phyloP scores from a whole-genome alignment of 2,329 filamentous ascomycete genomes.

The Drechslera avenae region DNA sequence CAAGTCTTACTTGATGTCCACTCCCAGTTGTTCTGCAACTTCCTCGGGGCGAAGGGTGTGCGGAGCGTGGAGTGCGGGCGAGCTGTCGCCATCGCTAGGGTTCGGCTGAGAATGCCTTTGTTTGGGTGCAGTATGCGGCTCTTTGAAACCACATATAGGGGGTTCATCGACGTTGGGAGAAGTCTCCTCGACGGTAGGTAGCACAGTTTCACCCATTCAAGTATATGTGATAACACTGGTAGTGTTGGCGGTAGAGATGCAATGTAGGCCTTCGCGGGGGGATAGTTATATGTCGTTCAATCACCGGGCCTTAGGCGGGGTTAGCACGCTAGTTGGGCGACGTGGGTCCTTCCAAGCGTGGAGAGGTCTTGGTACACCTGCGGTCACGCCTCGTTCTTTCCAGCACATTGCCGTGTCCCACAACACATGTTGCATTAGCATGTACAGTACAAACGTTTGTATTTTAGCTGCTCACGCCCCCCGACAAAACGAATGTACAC shows the following conservation, averaged over 20 bases:
- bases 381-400: constrained; percentile 23
- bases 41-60: constrained; percentile 46
- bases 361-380: constrained; percentile 29
- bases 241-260: constrained; percentile 36
- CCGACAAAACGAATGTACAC: neutral
- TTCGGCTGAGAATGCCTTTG: constrained; percentile 31
- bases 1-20: constrained; percentile 42
- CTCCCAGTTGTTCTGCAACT: constrained; percentile 44
- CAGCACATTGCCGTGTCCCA: constrained; percentile 2
- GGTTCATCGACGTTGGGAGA: constrained; percentile 48
- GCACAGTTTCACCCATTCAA: constrained; percentile 52
- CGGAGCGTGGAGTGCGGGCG: constrained; percentile 36
- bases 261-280: constrained; percentile 28
- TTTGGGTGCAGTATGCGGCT: constrained; percentile 34
- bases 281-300: constrained; percentile 43
- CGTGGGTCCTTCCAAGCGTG: constrained; percentile 39
- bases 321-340: constrained; percentile 36
- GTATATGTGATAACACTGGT: constrained; percentile 44
- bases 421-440: constrained; percentile 2
- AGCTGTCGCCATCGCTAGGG: constrained; percentile 24
- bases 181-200: constrained; percentile 49
- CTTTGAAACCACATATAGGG: constrained; percentile 50
- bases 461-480: constrained; percentile 9
- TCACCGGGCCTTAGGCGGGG: constrained; percentile 34
- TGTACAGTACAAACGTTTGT: no score